Conservation (phyloP, 2,329 filamentous ascomycete species). For the Exserohilum turcica region DNA sequence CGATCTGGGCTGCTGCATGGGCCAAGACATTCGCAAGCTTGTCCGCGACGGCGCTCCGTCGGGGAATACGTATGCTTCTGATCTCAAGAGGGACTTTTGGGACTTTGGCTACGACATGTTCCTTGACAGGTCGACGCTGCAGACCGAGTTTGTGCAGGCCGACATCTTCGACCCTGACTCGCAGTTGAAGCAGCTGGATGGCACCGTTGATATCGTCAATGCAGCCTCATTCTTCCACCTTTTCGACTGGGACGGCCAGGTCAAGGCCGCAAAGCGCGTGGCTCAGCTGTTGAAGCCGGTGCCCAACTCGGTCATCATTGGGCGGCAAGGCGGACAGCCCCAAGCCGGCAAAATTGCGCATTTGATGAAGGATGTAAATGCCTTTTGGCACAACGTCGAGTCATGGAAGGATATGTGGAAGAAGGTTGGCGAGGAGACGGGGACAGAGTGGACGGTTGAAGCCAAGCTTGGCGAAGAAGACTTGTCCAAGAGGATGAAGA, state of each 20-base stretch:
- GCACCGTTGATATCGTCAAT: conserved; percentile 51
- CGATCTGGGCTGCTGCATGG: conserved; percentile 54
- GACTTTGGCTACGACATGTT: conserved; percentile 57
- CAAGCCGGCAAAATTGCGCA: conserved; percentile 34
- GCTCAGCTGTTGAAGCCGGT: conserved; percentile 42
- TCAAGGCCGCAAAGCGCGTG: conserved; percentile 42
- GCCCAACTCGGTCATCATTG: conserved; percentile 46
- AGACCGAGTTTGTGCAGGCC: conserved; percentile 58
- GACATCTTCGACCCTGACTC: conserved; percentile 51
- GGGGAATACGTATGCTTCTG: conserved; percentile 49
- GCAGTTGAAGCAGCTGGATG: conserved; percentile 43
- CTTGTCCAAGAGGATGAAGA: conserved; percentile 24
- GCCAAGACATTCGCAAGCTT: conserved; percentile 54
- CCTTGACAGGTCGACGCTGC: conserved; percentile 48
- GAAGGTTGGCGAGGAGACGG: conserved; percentile 47
- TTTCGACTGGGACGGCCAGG: conserved; percentile 50
- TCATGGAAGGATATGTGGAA: conserved; percentile 48
- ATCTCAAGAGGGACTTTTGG: conserved; percentile 54
- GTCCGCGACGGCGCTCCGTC: conserved; percentile 50
- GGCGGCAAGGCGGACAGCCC: conserved; percentile 46
- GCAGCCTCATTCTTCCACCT: conserved; percentile 53
- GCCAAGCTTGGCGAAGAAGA: conserved; percentile 34
- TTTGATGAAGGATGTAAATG: conserved; percentile 21
- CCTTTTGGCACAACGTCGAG: conserved; percentile 47
- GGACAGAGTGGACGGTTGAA: conserved; percentile 44